Conservation (phyloP, 768 basidiomycete genomes). For the Hericium erinaceus region DNA sequence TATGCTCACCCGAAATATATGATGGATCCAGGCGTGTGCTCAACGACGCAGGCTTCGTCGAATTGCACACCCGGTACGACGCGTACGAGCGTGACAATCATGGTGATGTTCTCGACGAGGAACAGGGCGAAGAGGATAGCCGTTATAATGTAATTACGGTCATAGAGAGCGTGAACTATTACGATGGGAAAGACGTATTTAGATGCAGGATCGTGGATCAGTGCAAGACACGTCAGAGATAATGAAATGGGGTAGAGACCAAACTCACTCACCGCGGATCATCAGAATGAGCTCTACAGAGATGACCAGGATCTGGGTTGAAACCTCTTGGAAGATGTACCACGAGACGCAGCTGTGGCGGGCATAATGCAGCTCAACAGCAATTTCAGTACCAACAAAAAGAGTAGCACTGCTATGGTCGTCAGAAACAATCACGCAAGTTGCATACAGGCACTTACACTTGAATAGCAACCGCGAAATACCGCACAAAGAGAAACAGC, state of each 20-base stretch:
- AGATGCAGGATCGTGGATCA: background rate
- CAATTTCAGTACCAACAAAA: constrained; percentile 5
- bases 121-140: constrained; percentile 1
- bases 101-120: constrained; percentile 6
- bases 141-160: constrained; percentile 5
- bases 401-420: constrained; percentile 3
- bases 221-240: background rate
- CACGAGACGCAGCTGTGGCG: constrained; percentile 11
- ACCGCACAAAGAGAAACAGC: constrained; percentile 16
- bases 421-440: background rate
- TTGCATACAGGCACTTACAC: background rate
- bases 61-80: constrained; percentile 4
- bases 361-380: constrained; percentile 13
- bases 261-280: constrained; percentile 16
- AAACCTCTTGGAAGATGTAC: constrained; percentile 8
- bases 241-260: background rate
- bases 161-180: constrained; percentile 12
- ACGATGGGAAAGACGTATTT: background rate
- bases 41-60: constrained; percentile 5
- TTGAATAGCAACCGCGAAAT: constrained; percentile 11
- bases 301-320: constrained; percentile 11
- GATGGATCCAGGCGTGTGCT: constrained; percentile 4
- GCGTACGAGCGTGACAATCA: constrained; percentile 5
- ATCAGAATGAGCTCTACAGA: constrained; percentile 18
- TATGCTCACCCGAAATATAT: constrained; percentile 8